Evolutionary conservation across 202 grass and related monocot species (phyloP).

Genomic region (Bolboschoenoplectus hybrid): DNA sequence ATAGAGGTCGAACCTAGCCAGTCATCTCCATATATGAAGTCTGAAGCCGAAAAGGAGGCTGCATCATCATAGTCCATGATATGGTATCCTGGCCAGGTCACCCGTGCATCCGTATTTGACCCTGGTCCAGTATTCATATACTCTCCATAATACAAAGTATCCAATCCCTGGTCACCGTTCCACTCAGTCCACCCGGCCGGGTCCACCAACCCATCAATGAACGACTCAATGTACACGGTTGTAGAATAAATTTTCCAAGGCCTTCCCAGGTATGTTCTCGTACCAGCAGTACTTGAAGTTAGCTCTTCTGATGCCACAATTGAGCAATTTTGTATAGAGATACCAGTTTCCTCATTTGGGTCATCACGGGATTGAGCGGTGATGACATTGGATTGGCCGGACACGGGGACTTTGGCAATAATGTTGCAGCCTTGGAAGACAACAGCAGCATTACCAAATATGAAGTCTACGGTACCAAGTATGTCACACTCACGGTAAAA

Average conservation of each 20-base stretch:
- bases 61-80: constrained; percentile 70
- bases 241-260: constrained; percentile 72
- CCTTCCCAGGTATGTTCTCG: constrained; percentile 64
- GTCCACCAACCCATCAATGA: constrained; percentile 63
- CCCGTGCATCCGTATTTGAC: constrained; percentile 46
- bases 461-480: constrained; percentile 74
- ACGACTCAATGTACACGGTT: constrained; percentile 63
- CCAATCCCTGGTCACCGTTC: constrained; percentile 47
- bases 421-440: constrained; percentile 79
- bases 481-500: constrained; percentile 91
- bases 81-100: constrained; percentile 58
- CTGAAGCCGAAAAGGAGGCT: constrained; percentile 55
- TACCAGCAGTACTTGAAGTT: constrained; percentile 2
- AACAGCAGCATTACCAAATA: constrained; percentile 83
- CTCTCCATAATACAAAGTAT: constrained; percentile 80
- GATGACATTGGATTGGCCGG: constrained; percentile 59
- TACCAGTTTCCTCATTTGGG: constrained; percentile 74
- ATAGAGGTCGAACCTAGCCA: constrained; percentile 82
- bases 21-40: constrained; percentile 75
- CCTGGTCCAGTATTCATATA: constrained; percentile 76
- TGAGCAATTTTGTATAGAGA: constrained; percentile 77
- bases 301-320: constrained; percentile 42
- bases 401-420: constrained; percentile 46
- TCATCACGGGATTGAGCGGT: constrained; percentile 58
- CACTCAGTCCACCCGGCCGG: constrained; percentile 57